Evolutionary conservation across 805 yeast species (phyloP), one percentile per base, ranked within the genome.

Genomic region (Jamesozyma lodderae): DNA sequence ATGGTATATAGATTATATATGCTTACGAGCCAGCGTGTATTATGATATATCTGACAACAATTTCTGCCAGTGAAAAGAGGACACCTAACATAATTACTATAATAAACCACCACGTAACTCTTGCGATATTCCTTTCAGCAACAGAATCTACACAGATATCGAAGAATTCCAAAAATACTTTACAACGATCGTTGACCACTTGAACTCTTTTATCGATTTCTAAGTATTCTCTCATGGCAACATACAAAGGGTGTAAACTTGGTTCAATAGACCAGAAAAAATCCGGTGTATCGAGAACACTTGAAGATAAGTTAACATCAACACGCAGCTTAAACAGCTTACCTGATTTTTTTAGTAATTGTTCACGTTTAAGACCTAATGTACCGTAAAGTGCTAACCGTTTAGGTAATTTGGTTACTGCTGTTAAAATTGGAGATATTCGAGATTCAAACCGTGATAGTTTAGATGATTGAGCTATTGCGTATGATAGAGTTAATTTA

Each of bases 221-320:
- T 40, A 92, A 64, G 52, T 92, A 92, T 46, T 92, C 96, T 41
- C 96, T 66, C 40, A 88, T 79, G 1, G 96, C 96, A 25, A 70
- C 69, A 60, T 92, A 92, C 30, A 92, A 66, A 3, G 97, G 97
- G 57, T 90, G 94, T 47, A 92, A 70, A 27, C 95, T 88, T 4
- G 98, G 98, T 62, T 92, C 98, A 44, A 71, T 73, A 36, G 88
- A 83, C 98, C 98, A 92, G 60, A 92, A 92, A 54, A 85, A 87
- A 44, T 86, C 95, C 0, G 98, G 98, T 0, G 95, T 87, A 53
- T 92, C 98, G 38, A 92, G 67, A 17, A 92, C 87, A 46, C 84
- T 84, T 9, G 96, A 84, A 4, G 90, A 80, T 35, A 92, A 64
- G 56, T 92, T 92, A 4, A 92, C 96, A 60, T 92, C 97, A 11